These are phyloP conservation scores for Nepenthes mirabilis DNA, from an alignment of 148 eudicot species.

Conservation along the genomic window DNA sequence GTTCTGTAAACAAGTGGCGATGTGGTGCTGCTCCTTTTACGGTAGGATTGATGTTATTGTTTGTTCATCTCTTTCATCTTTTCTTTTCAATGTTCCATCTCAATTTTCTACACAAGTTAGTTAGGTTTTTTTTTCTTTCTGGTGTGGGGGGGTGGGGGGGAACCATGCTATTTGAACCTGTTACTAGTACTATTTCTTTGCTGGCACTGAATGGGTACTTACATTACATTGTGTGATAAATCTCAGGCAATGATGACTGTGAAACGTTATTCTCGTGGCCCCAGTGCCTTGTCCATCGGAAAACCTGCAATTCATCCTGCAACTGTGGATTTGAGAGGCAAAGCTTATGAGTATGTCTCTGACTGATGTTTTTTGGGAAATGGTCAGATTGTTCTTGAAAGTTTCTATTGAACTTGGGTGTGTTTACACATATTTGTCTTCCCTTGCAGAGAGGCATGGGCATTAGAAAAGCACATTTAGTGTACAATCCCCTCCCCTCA, in stretches of 20 bases:
- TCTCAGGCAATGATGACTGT: slow-evolving; percentile 95
- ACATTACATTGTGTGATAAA: slow-evolving; percentile 2
- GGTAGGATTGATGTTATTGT: slow-evolving; percentile 22
- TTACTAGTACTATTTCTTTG: slow-evolving; percentile 1
- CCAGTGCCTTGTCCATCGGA: slow-evolving; percentile 62
- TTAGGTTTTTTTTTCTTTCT: too few relatives aligned
- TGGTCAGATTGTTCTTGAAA: not conserved
- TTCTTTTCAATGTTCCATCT: too few relatives aligned
- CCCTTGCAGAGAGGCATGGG: too few relatives aligned
- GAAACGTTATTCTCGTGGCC: slow-evolving; percentile 74
- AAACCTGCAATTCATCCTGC: slow-evolving; percentile 91
- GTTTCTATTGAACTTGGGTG: not conserved
- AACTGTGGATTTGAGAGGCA: slow-evolving; percentile 82
- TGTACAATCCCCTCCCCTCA: too few relatives aligned
- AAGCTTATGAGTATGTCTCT: slow-evolving; percentile 75
- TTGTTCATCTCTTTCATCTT: slow-evolving; percentile 4
- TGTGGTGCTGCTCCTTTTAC: slow-evolving; percentile 99
- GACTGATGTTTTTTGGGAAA: too few relatives aligned
- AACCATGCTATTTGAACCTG: not conserved
- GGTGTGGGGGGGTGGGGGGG: too few relatives aligned
- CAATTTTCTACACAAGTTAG: too few relatives aligned
- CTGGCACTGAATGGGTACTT: not conserved
- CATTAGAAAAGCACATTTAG: too few relatives aligned
- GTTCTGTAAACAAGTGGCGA: slow-evolving; percentile 82
- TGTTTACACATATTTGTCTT: too few relatives aligned